Evolutionary conservation across 2,329 filamentous ascomycete species (phyloP).

Genomic region (Biscogniauxia mediterranea): DNA sequence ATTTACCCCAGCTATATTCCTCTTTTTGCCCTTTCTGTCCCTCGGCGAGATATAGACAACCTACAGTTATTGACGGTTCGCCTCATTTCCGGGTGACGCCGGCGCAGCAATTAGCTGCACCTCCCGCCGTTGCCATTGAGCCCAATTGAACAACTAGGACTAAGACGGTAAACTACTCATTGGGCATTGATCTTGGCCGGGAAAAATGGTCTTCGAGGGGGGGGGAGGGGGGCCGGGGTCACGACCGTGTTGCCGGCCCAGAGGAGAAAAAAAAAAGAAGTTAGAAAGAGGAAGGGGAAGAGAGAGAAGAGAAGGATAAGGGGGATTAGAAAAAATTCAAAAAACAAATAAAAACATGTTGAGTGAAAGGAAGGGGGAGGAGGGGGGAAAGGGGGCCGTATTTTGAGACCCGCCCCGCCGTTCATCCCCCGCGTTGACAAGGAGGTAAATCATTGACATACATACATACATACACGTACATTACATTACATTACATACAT

Average conservation of each 20-base stretch:
- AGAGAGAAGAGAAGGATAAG: too few species aligned
- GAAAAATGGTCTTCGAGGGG: constrained; percentile 15
- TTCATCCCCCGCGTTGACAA: constrained; percentile 19
- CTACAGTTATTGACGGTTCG: constrained; percentile 7
- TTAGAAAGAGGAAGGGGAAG: too few species aligned
- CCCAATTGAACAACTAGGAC: constrained; percentile 26
- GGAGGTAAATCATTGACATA: constrained; percentile 4
- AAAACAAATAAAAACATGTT: too few species aligned
- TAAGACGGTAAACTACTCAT: constrained; percentile 21
- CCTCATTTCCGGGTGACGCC: constrained; percentile 5
- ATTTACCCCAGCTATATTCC: constrained; percentile 7
- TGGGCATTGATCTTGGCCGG: constrained; percentile 30
- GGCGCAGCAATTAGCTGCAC: constrained; percentile 12
- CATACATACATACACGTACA: not conserved
- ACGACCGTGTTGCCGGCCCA: constrained; percentile 23
- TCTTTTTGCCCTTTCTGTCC: not conserved
- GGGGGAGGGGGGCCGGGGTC: constrained; percentile 14
- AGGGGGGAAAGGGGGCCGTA: constrained; percentile 10
- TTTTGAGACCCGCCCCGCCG: constrained; percentile 27
- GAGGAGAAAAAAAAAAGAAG: not conserved
- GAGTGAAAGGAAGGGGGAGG: too few species aligned
- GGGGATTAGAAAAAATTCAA: too few species aligned
- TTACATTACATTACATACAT: not conserved
- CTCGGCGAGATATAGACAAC: not conserved
- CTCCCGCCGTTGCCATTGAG: constrained; percentile 14